These are phyloP conservation scores for Diutina sp. DNA, from an alignment of 1,139 yeast species.

Conservation along the genomic window DNA sequence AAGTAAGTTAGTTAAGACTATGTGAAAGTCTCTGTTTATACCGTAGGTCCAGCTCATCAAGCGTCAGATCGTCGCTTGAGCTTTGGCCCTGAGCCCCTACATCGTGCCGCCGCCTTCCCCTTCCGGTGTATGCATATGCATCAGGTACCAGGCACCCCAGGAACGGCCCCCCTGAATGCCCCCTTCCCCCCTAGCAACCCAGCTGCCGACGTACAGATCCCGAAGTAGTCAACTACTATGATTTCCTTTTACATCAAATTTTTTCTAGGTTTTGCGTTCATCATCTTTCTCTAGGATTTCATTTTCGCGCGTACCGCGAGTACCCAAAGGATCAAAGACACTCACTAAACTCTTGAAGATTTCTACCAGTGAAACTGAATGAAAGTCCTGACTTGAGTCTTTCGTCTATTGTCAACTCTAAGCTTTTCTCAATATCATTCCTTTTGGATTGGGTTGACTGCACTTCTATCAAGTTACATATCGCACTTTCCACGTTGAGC, in stretches of 20 bases:
- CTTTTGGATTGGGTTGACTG: too few species aligned
- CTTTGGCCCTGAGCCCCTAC: not conserved
- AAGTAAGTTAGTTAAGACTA: not conserved
- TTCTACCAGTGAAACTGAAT: too few species aligned
- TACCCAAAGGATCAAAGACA: too few species aligned
- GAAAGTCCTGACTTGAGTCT: too few species aligned
- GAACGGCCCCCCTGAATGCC: not conserved
- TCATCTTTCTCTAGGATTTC: too few species aligned
- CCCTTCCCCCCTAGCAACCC: not conserved
- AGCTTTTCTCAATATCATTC: too few species aligned
- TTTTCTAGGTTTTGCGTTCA: not conserved
- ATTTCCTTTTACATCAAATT: not conserved
- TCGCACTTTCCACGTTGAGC: too few species aligned
- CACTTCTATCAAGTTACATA: too few species aligned
- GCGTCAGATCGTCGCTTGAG: not conserved
- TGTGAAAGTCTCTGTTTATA: not conserved
- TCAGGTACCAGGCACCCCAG: not conserved
- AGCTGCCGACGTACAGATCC: not conserved
- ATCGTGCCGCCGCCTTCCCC: not conserved
- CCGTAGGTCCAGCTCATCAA: too few species aligned
- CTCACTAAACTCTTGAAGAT: too few species aligned
- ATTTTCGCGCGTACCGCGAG: too few species aligned
- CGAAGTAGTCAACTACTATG: not conserved
- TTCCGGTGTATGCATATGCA: not conserved
- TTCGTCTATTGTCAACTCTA: too few species aligned